Evolutionary conservation across 2,329 filamentous ascomycete genomes (phyloP).

Genomic region (Triangularia setosa): DNA sequence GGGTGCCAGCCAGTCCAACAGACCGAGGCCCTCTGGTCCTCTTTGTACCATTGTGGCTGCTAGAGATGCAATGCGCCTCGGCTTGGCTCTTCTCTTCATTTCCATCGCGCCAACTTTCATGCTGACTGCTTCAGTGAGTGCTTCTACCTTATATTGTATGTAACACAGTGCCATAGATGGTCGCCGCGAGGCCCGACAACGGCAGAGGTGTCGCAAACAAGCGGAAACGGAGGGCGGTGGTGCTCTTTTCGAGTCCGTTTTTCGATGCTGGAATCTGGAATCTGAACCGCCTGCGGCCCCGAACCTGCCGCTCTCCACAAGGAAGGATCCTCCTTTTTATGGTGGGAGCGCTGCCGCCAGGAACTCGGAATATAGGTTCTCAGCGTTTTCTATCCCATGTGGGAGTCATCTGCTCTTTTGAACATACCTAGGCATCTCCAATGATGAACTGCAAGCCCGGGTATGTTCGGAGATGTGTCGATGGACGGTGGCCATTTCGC

Average conservation of each 20-base stretch:
- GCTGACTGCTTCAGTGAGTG: too few species aligned
- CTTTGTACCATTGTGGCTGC: not conserved
- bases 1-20: not conserved
- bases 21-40: not conserved
- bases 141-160: too few species aligned
- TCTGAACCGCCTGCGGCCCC: not conserved
- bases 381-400: not conserved
- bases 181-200: not conserved
- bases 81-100: conserved; percentile 8
- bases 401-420: not conserved
- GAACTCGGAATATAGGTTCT: not conserved
- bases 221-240: not conserved
- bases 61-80: conserved; percentile 1
- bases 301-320: not conserved
- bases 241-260: not conserved
- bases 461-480: not conserved
- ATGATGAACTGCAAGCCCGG: not conserved
- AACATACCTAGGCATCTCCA: not conserved
- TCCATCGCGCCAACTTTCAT: not conserved
- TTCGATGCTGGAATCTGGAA: not conserved
- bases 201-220: not conserved
- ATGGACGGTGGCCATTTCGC: not conserved
- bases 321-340: not conserved
- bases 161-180: too few species aligned
- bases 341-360: not conserved